Evolutionary conservation across 495 filamentous ascomycete genomes (phyloP).

Genomic region (Rhizodiscina lignyota): DNA sequence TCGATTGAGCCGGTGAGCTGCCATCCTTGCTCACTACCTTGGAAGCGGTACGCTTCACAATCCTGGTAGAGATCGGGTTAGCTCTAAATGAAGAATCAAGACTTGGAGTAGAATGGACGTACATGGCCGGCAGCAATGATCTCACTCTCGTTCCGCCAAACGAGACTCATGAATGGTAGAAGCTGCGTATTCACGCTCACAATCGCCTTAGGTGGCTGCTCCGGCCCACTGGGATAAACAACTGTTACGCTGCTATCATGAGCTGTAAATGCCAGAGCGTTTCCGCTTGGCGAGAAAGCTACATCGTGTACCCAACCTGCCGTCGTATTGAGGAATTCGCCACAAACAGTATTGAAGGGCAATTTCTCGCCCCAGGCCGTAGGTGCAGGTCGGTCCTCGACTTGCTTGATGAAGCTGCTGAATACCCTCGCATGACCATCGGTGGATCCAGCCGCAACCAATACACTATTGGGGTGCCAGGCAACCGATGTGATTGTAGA

Average conservation of each 20-base stretch:
- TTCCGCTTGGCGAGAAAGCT: constrained; percentile 77
- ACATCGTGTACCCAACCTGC: constrained; percentile 92
- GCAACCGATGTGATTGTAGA: constrained; percentile 84
- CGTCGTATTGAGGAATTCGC: constrained; percentile 86
- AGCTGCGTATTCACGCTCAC: constrained; percentile 78
- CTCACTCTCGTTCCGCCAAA: constrained; percentile 85
- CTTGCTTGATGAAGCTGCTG: constrained; percentile 88
- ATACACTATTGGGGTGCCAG: constrained; percentile 95
- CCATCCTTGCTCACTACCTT: constrained; percentile 73
- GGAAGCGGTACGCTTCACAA: constrained; percentile 84
- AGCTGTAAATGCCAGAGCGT: constrained; percentile 77
- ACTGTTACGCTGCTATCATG: constrained; percentile 94
- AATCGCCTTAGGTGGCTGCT: constrained; percentile 77
- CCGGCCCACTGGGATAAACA: constrained; percentile 84
- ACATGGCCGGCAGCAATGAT: constrained; percentile 89
- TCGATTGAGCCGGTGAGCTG: constrained; percentile 72
- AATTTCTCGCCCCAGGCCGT: constrained; percentile 87
- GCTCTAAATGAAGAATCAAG: constrained; percentile 2
- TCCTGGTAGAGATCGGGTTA: constrained; percentile 33
- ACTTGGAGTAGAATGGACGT: constrained; percentile 13
- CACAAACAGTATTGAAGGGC: constrained; percentile 95
- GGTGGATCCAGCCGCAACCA: constrained; percentile 84
- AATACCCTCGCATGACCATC: constrained; percentile 97
- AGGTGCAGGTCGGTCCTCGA: constrained; percentile 74
- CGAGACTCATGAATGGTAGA: constrained; percentile 74